phyloP scores from a whole-genome alignment of 495 filamentous ascomycete genomes.

The Penicillium coprophilum region DNA sequence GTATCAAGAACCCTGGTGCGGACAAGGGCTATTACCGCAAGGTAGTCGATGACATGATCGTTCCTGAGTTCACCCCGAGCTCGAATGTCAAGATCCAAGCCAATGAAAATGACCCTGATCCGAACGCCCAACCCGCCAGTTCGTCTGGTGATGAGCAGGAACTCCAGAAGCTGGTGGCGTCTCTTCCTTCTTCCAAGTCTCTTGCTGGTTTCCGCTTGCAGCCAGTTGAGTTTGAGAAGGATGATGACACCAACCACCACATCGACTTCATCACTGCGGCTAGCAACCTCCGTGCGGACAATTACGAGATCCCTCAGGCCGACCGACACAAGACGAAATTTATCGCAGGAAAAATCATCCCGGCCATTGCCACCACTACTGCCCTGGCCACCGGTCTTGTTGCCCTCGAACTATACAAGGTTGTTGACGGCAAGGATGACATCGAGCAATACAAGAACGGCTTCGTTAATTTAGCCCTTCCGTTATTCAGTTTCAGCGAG shows the following conservation, averaged over 20 bases:
- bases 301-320: slow-evolving; percentile 91
- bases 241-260: slow-evolving; percentile 96
- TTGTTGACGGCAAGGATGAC: slow-evolving; percentile 90
- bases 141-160: slow-evolving; percentile 70
- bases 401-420: slow-evolving; percentile 91
- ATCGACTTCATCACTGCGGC: slow-evolving; percentile 99
- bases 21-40: slow-evolving; percentile 67
- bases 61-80: slow-evolving; percentile 93
- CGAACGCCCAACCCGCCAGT: slow-evolving; percentile 63
- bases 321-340: slow-evolving; percentile 98
- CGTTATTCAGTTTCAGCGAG: slow-evolving; percentile 98
- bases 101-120: slow-evolving; percentile 91
- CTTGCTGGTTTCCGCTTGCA: slow-evolving; percentile 83
- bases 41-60: slow-evolving; percentile 87
- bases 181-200: slow-evolving; percentile 73
- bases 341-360: slow-evolving; percentile 99
- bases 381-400: slow-evolving; percentile 94
- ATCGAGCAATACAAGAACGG: slow-evolving; percentile 99
- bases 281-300: slow-evolving; percentile 94
- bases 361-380: slow-evolving; percentile 96
- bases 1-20: slow-evolving; percentile 72
- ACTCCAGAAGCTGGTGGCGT: slow-evolving; percentile 62
- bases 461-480: slow-evolving; percentile 94
- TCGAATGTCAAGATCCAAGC: slow-evolving; percentile 96
- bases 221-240: slow-evolving; percentile 98